phyloP scores from a whole-genome alignment of 495 filamentous ascomycete genomes.

The Podospora anserina region DNA sequence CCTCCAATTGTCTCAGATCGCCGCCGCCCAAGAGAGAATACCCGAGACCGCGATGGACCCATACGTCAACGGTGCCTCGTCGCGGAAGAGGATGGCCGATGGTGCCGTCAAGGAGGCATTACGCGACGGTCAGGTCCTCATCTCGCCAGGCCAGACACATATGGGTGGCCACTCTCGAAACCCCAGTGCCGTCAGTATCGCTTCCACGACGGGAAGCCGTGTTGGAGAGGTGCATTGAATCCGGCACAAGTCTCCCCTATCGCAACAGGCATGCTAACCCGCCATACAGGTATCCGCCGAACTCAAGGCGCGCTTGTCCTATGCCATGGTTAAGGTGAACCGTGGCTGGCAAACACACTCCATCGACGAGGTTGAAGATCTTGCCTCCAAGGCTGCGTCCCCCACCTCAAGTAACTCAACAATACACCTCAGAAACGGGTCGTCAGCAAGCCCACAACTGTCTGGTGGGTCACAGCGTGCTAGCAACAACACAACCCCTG shows the following conservation, averaged over 20 bases:
- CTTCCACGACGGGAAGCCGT: conserved; percentile 56
- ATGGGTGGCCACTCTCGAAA: conserved; percentile 61
- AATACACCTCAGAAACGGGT: conserved; percentile 46
- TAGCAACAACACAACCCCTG: conserved; percentile 34
- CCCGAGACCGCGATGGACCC: conserved; percentile 28
- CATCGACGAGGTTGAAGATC: conserved; percentile 65
- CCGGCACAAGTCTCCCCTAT: background rate
- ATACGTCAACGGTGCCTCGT: conserved; percentile 29
- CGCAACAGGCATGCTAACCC: conserved; percentile 16
- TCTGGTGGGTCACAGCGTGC: conserved; percentile 30
- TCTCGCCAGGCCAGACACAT: conserved; percentile 37
- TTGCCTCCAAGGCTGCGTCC: conserved; percentile 59
- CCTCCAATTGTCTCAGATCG: conserved; percentile 52
- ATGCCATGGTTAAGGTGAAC: conserved; percentile 87
- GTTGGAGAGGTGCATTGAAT: conserved; percentile 66
- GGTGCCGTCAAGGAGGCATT: conserved; percentile 55
- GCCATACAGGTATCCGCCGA: conserved; percentile 64
- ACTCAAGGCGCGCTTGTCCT: conserved; percentile 74
- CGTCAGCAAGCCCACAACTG: conserved; percentile 47
- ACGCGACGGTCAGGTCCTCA: conserved; percentile 33
- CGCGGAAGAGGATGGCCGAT: conserved; percentile 62
- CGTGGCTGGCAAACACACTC: conserved; percentile 74
- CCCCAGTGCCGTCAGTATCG: conserved; percentile 57
- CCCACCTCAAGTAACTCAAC: conserved; percentile 55
- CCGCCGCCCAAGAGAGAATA: conserved; percentile 50